phyloP scores from a whole-genome alignment of 2,329 filamentous ascomycete species.

The Fusarium vanettenii region DNA sequence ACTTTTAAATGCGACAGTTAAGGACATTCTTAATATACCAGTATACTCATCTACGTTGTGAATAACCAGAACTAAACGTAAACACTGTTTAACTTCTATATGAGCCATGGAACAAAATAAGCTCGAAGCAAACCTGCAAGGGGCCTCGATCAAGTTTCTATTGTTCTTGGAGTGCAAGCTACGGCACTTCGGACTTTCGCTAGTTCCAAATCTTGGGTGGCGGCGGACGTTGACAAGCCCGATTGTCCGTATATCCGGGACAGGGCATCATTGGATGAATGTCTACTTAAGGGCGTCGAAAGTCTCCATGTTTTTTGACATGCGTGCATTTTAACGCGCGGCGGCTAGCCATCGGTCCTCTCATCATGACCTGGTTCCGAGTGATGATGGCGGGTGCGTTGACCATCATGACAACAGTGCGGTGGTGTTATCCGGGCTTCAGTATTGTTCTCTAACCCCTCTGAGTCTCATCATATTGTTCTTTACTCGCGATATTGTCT shows the following conservation, averaged over 20 bases:
- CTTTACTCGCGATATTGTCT: not conserved
- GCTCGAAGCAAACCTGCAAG: not conserved
- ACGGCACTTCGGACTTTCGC: not conserved
- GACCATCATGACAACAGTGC: not conserved
- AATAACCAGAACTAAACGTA: not conserved
- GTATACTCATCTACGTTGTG: not conserved
- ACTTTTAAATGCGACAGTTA: not conserved
- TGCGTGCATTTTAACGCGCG: constrained; percentile 3
- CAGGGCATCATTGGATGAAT: not conserved
- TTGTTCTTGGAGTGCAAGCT: not conserved
- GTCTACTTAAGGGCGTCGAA: constrained; percentile 8
- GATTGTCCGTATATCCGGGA: not conserved
- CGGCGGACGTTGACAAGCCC: not conserved
- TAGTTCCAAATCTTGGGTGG: not conserved
- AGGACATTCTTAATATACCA: not conserved
- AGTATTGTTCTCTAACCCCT: not conserved
- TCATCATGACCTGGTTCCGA: not conserved
- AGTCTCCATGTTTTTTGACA: constrained; percentile 7
- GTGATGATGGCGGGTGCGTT: not conserved
- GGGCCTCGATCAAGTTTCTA: not conserved
- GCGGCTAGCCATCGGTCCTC: not conserved
- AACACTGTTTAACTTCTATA: not conserved
- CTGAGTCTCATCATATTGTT: not conserved
- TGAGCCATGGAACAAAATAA: not conserved
- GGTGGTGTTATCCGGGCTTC: not conserved